Conservation (phyloP, 2,329 filamentous ascomycete species). For the Apiospora saccharicola region DNA sequence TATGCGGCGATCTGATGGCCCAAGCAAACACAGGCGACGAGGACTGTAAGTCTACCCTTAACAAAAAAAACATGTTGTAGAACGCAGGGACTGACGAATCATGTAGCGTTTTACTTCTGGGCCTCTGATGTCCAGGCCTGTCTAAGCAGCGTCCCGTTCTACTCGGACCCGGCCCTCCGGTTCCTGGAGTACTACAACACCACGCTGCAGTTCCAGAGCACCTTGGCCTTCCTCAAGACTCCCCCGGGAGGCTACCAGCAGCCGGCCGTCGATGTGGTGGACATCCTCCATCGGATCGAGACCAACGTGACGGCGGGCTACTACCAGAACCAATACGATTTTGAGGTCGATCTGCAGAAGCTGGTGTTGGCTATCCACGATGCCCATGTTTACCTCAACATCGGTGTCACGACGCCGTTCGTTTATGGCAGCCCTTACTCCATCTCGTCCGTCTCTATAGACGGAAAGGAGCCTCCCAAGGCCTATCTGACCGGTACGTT, state of each 20-base stretch:
- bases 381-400: conserved; percentile 41
- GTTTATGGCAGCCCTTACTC: conserved; percentile 41
- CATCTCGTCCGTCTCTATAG: conserved; percentile 41
- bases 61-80: background rate
- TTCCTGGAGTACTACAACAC: conserved; percentile 54
- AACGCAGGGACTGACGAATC: background rate
- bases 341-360: conserved; percentile 43
- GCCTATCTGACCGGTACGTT: conserved; percentile 39
- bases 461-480: conserved; percentile 44
- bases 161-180: conserved; percentile 48
- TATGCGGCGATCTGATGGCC: background rate
- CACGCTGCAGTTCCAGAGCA: conserved; percentile 53
- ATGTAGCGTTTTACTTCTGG: conserved; percentile 26
- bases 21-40: background rate
- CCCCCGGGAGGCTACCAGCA: conserved; percentile 51
- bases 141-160: conserved; percentile 53
- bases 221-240: conserved; percentile 48
- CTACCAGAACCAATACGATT: conserved; percentile 47
- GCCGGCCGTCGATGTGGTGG: conserved; percentile 44
- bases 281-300: conserved; percentile 39
- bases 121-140: conserved; percentile 47
- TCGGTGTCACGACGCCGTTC: conserved; percentile 42
- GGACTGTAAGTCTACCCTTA: background rate
- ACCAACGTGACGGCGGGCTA: conserved; percentile 41
- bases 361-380: conserved; percentile 46